Base-by-base conservation (phyloP, 2,329 filamentous ascomycete genomes). In the Apiospora sp. region DNA sequence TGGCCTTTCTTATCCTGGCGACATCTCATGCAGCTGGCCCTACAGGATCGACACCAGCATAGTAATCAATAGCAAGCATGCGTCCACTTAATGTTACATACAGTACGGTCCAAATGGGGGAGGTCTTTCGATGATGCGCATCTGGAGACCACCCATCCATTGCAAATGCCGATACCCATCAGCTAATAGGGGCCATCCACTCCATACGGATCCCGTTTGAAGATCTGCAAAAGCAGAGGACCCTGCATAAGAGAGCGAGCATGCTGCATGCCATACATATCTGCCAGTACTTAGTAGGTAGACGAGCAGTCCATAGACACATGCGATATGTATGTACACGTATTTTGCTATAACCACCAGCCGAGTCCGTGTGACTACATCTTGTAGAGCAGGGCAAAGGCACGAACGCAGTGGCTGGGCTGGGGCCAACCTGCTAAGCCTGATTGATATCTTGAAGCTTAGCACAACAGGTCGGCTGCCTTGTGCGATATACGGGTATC, bases 31-130 rank as follows among this genome's bases (percentile, higher is more conserved):
- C 70, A 71, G 70, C 67, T 71, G 64, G 69, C 51, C 70, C 37
- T 69, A 69, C 58, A 64, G 70, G 72, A 73, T 73, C 72, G 72
- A 69, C 72, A 70, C 70, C 70, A 70, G 72, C 72, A 73, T 73
- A 68, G 72, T 69, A 73, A 37, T 61, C 30, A 22, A 64, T 30
- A 37, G 37, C 30, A 64, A 64, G 54, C 54, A 64, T 64, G 54
- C 54, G 54, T n/a, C 54, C 54, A 37, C 54, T 41, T 64, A 64
- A 64, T 30, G 54, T 64, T 37, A 64, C 54, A 64, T 64, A 64
- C 19, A 37, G 54, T 64, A 64, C n/a, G 30, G 54, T 37, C 54
- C 54, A 34, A 13, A 64, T 41, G 54, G 54, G 51, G 54, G 54
- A 64, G 54, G 54, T 41, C 19, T 61, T 64, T 61, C 27, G 54